Conservation (phyloP, 148 eudicot genomes). For the Fagopyrum tataricum region DNA sequence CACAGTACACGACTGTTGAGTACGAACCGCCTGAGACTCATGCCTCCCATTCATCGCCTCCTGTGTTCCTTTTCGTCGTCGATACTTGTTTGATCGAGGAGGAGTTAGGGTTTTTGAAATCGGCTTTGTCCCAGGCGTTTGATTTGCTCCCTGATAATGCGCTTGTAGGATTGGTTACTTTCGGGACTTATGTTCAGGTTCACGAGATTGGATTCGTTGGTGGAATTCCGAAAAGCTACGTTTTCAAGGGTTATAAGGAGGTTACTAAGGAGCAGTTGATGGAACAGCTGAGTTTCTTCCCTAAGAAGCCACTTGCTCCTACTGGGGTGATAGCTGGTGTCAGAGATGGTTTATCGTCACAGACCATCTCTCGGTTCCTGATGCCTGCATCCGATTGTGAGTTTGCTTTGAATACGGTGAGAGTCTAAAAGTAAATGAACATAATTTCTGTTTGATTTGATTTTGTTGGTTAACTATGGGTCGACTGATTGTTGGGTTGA, state of each 20-base stretch:
- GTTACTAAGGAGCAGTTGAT: conserved; percentile 72
- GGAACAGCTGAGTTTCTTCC: conserved; percentile 76
- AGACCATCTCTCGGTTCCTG: conserved; percentile 67
- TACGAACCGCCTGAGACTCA: conserved; percentile 36
- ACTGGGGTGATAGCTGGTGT: conserved; percentile 80
- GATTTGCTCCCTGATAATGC: conserved; percentile 68
- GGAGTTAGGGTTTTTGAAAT: conserved; percentile 65
- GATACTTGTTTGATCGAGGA: conserved; percentile 89
- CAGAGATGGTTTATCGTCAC: conserved; percentile 74
- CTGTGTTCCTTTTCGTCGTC: conserved; percentile 58
- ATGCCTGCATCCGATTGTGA: conserved; percentile 89
- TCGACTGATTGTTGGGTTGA: neutral
- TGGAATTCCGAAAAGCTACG: conserved; percentile 69
- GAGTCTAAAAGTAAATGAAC: neutral
- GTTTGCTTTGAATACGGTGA: conserved; percentile 79
- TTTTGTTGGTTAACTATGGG: neutral
- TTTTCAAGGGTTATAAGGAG: conserved; percentile 84
- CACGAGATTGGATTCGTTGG: conserved; percentile 77
- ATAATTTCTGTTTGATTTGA: conserved; percentile 1
- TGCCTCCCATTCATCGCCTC: conserved; percentile 9
- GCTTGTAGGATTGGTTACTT: conserved; percentile 74
- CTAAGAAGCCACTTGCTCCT: conserved; percentile 51
- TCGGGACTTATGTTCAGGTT: conserved; percentile 67
- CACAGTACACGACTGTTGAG: conserved; percentile 69
- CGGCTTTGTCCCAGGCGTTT: conserved; percentile 53